Evolutionary conservation across 768 basidiomycete species (phyloP), one percentile per base, ranked within the genome.

Genomic region (Pisolithus microcarpus): DNA sequence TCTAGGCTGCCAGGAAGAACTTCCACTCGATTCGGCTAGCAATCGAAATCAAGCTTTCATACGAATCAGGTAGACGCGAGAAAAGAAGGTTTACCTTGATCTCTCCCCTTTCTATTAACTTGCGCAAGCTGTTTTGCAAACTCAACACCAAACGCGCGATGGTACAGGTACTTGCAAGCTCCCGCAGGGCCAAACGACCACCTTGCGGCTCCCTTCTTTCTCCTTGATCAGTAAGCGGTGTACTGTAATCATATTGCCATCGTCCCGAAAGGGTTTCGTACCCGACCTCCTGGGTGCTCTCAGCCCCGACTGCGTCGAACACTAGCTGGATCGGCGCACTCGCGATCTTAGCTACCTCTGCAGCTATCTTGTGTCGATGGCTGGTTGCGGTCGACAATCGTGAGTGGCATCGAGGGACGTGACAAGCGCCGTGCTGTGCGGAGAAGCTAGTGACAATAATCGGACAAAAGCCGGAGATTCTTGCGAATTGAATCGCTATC

Each of bases 371-470:
- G 46, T 18, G 54, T 21, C 0, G 44, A 23, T 2, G 66, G 19
- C 16, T 56, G 52, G 45, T 62, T 55, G 23, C 65, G 61, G 55
- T 69, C 68, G 40, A 75, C 56, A 21, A 74, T n/a, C 60, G 49
- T 68, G 61, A 0, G 71, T 71, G 16, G 73, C 71, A 8, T 72
- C 72, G 10, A 70, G 58, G 5, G 66, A 64, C 42, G 62, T 63
- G 10, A 73, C 61, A 28, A 63, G 60, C 9, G 54, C 62, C 0
- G 60, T 49, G 51, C 74, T 70, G 42, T 64, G 61, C 16, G 55
- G 47, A 2, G 74, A 73, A 6, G 74, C 67, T 0, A n/a, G 74
- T 75, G 13, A 71, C 65, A 38, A 73, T 65, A 38, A 75, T 69
- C 0, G 66, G 66, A 9, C 61, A 68, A 42, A 71, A 69, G 2